Base-by-base conservation (phyloP, 768 basidiomycete species). In the Amyloporia xantha region DNA sequence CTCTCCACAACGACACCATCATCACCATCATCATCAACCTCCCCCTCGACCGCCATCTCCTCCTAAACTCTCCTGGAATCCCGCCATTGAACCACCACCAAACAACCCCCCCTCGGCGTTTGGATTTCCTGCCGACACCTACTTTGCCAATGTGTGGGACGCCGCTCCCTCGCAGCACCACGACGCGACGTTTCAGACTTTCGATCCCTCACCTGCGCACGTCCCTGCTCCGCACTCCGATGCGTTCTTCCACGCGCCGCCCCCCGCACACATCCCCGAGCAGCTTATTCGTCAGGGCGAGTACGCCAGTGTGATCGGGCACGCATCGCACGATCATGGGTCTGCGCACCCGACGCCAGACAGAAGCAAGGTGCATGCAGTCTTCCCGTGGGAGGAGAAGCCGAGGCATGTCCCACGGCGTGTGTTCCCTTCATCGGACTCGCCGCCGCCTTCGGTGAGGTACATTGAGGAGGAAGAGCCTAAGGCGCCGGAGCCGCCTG, bases 351-450 rank as follows among this genome's bases (percentile, higher is more conserved):
- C 77, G 5, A 76, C 72, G 54, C 90, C 92, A 3, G 88, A 93
- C 62, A 75, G 71, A 23, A 68, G 67, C 21, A 87, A 87, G 59
- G 78, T 94, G 19, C 84, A 83, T 52, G 70, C 76, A 27, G 72
- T 96, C 27, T 98, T 99, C 66, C 93, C 95, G n/a, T 99, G 95
- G 95, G 95, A 99, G 62, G 77, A 82, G 50, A 77, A 78, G 57
- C 83, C 78, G 11, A 79, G 86, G 26, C 75, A 71, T 41, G 56
- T 74, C 54, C 89, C 88, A 12, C 73, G 72, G 23, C 84, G 90
- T 46, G 77, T 86, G 26, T 91, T 91, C 59, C 91, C 88, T 24
- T 68, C 65, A n/a, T 68, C 76, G 25, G 82, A 84, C 41, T 70
- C 74, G 41, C 81, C 76, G 21, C 71, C 74, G 1, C 76, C 78